A percentile compares a stretch with the other conserved stretches of the same genome.
phyloP scores from a whole-genome alignment of 208 protist species.

The Herpetomonas tarakana region DNA sequence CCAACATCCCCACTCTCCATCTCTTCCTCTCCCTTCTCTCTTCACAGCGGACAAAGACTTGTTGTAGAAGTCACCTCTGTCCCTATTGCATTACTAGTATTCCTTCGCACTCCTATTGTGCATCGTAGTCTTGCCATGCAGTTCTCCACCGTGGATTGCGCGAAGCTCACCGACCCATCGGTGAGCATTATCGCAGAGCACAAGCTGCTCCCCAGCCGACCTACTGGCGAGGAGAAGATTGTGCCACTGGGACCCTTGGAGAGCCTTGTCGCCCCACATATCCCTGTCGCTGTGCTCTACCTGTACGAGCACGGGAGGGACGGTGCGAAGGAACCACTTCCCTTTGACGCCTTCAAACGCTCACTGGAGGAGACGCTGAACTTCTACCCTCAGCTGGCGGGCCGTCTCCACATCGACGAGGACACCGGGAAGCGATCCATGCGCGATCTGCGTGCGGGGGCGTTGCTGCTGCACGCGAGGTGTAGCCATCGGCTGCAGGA shows the following conservation, averaged over 20 bases:
- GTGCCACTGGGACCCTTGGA: constrained; percentile 19
- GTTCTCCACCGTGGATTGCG: neutral
- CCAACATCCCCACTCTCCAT: too few relatives aligned
- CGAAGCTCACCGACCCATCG: neutral
- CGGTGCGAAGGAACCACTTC: neutral
- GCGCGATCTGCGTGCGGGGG: neutral
- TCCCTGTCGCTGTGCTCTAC: constrained; percentile 22
- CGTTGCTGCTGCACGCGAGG: neutral
- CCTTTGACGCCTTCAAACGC: constrained; percentile 6
- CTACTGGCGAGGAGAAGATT: neutral
- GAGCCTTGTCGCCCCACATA: constrained; percentile 8
- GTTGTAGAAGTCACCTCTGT: too few relatives aligned
- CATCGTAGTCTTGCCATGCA: too few relatives aligned
- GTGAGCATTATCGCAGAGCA: neutral
- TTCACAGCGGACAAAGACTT: too few relatives aligned
- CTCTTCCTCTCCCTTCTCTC: too few relatives aligned
- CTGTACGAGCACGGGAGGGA: constrained; percentile 3
- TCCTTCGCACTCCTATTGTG: too few relatives aligned
- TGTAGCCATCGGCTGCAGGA: neutral
- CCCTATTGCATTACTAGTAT: too few relatives aligned
- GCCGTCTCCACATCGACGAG: neutral
- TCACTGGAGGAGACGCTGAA: constrained; percentile 5
- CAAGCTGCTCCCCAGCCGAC: neutral
- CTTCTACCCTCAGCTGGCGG: neutral
- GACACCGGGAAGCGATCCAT: neutral